Base-by-base conservation (phyloP, 2,329 filamentous ascomycete genomes). In the Fonsecaea erecta region DNA sequence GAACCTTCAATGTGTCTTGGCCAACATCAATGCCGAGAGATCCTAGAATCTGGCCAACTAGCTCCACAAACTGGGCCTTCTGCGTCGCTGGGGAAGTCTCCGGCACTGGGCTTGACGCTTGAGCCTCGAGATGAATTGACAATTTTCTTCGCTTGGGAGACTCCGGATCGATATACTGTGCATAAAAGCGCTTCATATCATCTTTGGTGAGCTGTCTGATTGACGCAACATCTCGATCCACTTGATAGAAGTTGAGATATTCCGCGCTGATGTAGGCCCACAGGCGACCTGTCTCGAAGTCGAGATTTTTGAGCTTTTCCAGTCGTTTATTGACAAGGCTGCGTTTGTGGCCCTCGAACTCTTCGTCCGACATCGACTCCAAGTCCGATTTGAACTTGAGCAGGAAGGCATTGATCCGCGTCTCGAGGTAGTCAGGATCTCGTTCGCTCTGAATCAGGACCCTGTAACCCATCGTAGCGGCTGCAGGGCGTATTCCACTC, bases 401-500 rank as follows among this genome's bases (percentile, higher is more conserved):
- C 46, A 99, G 79, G 82, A 98, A 98, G 1, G 87, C 84, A 73
- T 98, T 92, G 67, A 98, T 96, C 21, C 95, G 88, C 4, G 87
- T 85, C 74, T 98, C 93, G 1, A 99, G 82, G 73, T 96, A 98
- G 48, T 89, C 84, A 0, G 91, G 90, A 1, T 89, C 88, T 75
- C 90, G 90, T 78, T 99, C 94, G 75, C 92, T 97, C 80, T 99
- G 95, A 32, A 99, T 92, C 67, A 98, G 86, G 69, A 99, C 90
- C 5, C 93, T 86, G 78, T 95, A 95, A 0, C 91, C 92, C 72
- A 92, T 89, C 0, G 90, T 94, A 0, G 90, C 93, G n/a, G 87
- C 81, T 62, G 90, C 87, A 59, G 85, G 85, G 43, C 89, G 84
- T 11, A 88, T 83, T 30, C 92, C 91, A 55, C 91, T 94, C 78